These are phyloP conservation scores for Psilocybe cubensis DNA, from an alignment of 768 basidiomycete genomes.

Conservation along the genomic window DNA sequence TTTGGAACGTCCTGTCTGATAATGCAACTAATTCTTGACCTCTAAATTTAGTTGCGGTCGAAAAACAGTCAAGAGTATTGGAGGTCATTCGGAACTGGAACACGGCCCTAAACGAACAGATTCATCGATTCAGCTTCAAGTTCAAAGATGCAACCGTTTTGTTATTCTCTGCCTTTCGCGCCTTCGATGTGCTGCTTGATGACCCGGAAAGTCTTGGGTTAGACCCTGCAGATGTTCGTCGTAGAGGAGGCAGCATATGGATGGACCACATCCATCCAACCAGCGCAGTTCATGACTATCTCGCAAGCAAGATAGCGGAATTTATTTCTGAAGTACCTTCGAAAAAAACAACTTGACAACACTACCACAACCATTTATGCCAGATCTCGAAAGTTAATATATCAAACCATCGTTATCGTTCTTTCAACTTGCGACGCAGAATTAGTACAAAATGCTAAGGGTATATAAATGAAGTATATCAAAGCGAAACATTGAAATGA, in stretches of 20 bases:
- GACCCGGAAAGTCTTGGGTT: slow-evolving; percentile 47
- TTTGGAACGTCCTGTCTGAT: background rate
- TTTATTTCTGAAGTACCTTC: slow-evolving; percentile 32
- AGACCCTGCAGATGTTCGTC: slow-evolving; percentile 29
- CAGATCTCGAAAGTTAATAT: background rate
- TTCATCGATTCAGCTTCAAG: slow-evolving; percentile 36
- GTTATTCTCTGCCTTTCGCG: slow-evolving; percentile 49
- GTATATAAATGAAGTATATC: slow-evolving; percentile 3
- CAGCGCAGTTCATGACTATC: slow-evolving; percentile 48
- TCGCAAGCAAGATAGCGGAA: slow-evolving; percentile 46
- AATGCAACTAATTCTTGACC: background rate
- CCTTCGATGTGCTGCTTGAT: slow-evolving; percentile 52
- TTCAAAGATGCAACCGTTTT: slow-evolving; percentile 52
- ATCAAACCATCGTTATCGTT: background rate
- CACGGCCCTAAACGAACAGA: slow-evolving; percentile 29
- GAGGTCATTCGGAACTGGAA: slow-evolving; percentile 47
- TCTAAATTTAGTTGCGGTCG: background rate
- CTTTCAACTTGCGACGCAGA: background rate
- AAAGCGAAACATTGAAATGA: slow-evolving; percentile 66
- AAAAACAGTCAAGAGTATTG: background rate
- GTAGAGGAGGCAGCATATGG: slow-evolving; percentile 48
- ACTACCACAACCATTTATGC: background rate
- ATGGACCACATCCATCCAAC: slow-evolving; percentile 58
- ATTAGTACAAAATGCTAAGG: background rate
- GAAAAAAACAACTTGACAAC: background rate